These are phyloP conservation scores for Termitomyces sp. DNA, from an alignment of 768 basidiomycete species.

Conservation along the genomic window DNA sequence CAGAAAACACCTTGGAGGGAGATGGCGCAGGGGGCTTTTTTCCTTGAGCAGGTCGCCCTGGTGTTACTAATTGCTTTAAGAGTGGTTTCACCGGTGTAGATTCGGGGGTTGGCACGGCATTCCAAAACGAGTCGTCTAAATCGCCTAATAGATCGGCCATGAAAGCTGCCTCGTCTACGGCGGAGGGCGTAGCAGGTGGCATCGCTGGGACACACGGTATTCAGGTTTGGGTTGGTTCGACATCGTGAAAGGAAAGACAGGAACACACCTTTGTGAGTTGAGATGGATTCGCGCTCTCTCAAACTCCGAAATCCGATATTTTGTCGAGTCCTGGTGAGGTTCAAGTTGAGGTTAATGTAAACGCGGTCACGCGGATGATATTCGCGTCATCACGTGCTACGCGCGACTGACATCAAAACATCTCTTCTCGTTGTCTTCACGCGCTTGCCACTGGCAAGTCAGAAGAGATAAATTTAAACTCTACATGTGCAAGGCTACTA, in stretches of 20 bases:
- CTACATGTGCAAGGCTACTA: too few relatives aligned
- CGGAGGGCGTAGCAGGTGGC: slow-evolving; percentile 29
- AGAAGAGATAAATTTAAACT: too few relatives aligned
- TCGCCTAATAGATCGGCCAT: slow-evolving; percentile 30
- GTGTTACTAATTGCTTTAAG: slow-evolving; percentile 10
- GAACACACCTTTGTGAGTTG: background rate
- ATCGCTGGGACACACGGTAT: slow-evolving; percentile 16
- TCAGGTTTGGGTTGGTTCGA: background rate
- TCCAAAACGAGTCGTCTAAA: slow-evolving; percentile 51
- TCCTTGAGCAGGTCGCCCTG: slow-evolving; percentile 11
- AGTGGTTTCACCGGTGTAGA: slow-evolving; percentile 21
- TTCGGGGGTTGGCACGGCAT: slow-evolving; percentile 32
- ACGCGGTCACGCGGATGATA: slow-evolving; percentile 3
- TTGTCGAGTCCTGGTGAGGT: background rate
- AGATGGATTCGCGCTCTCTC: background rate
- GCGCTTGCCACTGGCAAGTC: too few relatives aligned
- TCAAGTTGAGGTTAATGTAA: background rate
- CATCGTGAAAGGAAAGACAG: background rate
- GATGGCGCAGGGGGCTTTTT: slow-evolving; percentile 8
- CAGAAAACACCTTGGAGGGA: slow-evolving; percentile 20
- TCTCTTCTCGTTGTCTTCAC: too few relatives aligned
- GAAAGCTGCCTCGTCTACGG: slow-evolving; percentile 52
- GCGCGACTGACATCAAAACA: background rate
- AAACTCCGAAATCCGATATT: background rate
- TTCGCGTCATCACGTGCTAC: background rate